Base-by-base conservation (phyloP, 208 protist species). In the Trypanosoma melophagium region DNA sequence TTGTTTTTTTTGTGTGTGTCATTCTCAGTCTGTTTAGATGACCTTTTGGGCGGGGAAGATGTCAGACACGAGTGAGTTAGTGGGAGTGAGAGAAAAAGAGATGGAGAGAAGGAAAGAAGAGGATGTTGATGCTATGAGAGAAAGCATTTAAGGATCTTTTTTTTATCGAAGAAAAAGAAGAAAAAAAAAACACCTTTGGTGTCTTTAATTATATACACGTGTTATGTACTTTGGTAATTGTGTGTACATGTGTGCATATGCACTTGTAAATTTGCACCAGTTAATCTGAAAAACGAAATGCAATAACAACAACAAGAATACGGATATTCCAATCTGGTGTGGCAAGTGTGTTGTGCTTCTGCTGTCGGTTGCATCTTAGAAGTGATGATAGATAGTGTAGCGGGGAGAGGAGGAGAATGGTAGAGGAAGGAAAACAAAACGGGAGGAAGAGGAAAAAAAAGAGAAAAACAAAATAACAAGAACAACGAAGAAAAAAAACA, bases 51-150 rank as follows among this genome's bases (percentile, higher is more conserved):
- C 9, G 8, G 13, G 10, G 42, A n/a, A 14, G 40, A 44, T n/a
- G 42, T 17, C 9, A 47, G 10, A 47, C 1, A 47, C 3, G 42
- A 47, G 42, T 47, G 42, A 47, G 16, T n/a, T 47, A 47, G 16
- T 17, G 16, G 10, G 9, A 47, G 42, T 35, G 10, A 55, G 2
- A 55, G 10, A 25, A 10, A 47, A 47, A 47, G 9, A 47, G 16
- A 55, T 21, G 10, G 24, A 22, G 50, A 35, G 19, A 55, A 55
- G 24, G n/a, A 55, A 55, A 55, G n/a, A 55, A 55, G n/a, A 55
- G 8, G 50, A 55, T 21, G 12, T 31, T 22, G 2, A 24, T 17
- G 24, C 5, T 9, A 14, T 35, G 10, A 55, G 24, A 24, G n/a
- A 10, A 53, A n/a, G 16, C 16, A 53, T 21, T 21, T 16, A 25